These are phyloP conservation scores for Auriscalpium microsporum DNA, from an alignment of 768 basidiomycete genomes.

Conservation along the genomic window DNA sequence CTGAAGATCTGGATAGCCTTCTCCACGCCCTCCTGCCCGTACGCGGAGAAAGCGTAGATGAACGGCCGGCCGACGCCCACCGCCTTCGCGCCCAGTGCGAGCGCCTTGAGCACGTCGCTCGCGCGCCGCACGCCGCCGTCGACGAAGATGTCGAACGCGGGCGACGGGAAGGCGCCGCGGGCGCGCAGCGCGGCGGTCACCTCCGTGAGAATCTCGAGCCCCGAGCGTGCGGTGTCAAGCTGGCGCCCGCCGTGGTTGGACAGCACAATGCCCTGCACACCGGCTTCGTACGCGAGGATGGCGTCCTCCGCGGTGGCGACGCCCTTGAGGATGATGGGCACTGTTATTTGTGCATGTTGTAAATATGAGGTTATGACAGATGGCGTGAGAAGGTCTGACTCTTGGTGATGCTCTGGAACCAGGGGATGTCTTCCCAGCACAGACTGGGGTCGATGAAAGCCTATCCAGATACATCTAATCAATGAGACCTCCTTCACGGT, in stretches of 20 bases:
- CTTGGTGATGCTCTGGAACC: conserved; percentile 48
- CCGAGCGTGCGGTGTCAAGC: conserved; percentile 76
- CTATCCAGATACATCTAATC: conserved; percentile 25
- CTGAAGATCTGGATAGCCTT: conserved; percentile 67
- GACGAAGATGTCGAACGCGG: conserved; percentile 72
- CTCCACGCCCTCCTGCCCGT: conserved; percentile 80
- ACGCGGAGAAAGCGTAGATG: conserved; percentile 77
- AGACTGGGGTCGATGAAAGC: conserved; percentile 91
- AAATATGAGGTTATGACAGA: not conserved
- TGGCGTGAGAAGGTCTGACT: conserved; percentile 20
- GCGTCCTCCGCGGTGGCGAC: conserved; percentile 82
- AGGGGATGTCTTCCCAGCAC: conserved; percentile 75
- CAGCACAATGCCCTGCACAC: conserved; percentile 71
- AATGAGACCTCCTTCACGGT: not conserved
- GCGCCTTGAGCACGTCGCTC: conserved; percentile 78
- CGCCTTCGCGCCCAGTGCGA: conserved; percentile 64
- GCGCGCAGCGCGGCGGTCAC: conserved; percentile 64
- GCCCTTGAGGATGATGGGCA: conserved; percentile 89
- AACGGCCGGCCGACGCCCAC: conserved; percentile 82
- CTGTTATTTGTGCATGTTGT: conserved; percentile 27
- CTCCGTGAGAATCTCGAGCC: conserved; percentile 83
- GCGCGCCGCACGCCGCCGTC: conserved; percentile 90
- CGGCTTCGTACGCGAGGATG: conserved; percentile 70
- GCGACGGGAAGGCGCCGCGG: conserved; percentile 66
- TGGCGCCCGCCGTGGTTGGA: conserved; percentile 79